Evolutionary conservation across 306 rosid species (phyloP).

Genomic region (Lithocarpus polystachyus): DNA sequence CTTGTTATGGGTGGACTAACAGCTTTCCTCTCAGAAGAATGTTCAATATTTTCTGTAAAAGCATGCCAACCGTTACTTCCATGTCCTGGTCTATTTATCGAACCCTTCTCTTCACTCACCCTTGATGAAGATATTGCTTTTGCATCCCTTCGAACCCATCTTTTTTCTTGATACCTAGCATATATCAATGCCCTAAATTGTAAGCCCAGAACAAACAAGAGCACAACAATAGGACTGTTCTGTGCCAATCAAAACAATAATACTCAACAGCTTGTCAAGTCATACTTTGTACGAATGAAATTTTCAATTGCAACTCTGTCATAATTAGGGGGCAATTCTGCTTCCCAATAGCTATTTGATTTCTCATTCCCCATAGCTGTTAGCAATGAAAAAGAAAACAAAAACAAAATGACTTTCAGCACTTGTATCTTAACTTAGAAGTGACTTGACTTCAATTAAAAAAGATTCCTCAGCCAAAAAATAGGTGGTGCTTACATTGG

Average conservation of each 20-base stretch:
- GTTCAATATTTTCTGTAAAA: slow-evolving; percentile 43
- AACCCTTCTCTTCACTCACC: slow-evolving; percentile 52
- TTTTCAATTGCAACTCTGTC: slow-evolving; percentile 97
- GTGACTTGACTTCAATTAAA: slow-evolving; percentile 14
- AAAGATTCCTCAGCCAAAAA: slow-evolving; percentile 7
- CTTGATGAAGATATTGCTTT: slow-evolving; percentile 61
- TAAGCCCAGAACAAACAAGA: slow-evolving; percentile 4
- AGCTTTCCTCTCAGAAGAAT: slow-evolving; percentile 51
- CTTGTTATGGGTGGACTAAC: slow-evolving; percentile 40
- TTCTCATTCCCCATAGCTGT: slow-evolving; percentile 95
- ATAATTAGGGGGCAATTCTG: slow-evolving; percentile 91
- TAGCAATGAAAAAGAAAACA: slow-evolving; percentile 13
- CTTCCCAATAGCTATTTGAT: slow-evolving; percentile 93
- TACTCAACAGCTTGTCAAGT: neutral
- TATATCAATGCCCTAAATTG: slow-evolving; percentile 3
- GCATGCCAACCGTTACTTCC: slow-evolving; percentile 58
- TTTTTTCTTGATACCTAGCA: slow-evolving; percentile 87
- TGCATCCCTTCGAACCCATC: slow-evolving; percentile 83
- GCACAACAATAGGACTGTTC: neutral
- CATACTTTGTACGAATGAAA: slow-evolving; percentile 98
- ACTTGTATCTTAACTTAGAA: slow-evolving; percentile 11
- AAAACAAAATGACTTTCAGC: slow-evolving; percentile 23
- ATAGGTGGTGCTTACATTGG: slow-evolving; percentile 61
- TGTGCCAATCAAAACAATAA: neutral
- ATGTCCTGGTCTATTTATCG: slow-evolving; percentile 58